Percentiles rank a stretch among this genome's conserved stretches.
phyloP scores from a whole-genome alignment of 1,284 basidiomycete genomes.

The Malassezia caprae region DNA sequence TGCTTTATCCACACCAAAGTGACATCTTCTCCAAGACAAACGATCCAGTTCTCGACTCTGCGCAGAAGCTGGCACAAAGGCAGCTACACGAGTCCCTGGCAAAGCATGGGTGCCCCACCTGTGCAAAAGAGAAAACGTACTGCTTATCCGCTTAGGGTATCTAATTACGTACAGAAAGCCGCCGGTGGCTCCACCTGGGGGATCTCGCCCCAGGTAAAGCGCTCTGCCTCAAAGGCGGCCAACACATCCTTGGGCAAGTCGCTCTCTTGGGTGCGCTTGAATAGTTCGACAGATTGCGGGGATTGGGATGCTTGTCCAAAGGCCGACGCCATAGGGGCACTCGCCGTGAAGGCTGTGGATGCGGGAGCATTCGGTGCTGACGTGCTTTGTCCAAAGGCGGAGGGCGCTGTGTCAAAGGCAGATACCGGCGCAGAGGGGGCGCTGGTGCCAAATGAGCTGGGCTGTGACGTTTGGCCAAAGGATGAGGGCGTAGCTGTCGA shows the following conservation, averaged over 20 bases:
- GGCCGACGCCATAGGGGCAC: background rate
- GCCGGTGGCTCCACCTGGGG: slow-evolving; percentile 16
- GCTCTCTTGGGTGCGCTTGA: background rate
- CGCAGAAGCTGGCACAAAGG: background rate
- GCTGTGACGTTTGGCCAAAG: background rate
- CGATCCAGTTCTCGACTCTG: background rate
- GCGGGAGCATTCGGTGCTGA: background rate
- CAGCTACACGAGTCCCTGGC: background rate
- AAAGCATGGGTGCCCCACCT: slow-evolving; percentile 7
- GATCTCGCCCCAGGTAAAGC: slow-evolving; percentile 10
- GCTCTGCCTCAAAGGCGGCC: slow-evolving; percentile 4
- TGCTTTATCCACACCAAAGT: background rate
- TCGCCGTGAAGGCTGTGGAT: background rate
- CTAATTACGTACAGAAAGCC: slow-evolving; percentile 10
- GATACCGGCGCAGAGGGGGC: background rate
- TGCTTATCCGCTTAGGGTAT: slow-evolving; percentile 1
- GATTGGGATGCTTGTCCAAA: background rate
- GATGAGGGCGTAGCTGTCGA: background rate
- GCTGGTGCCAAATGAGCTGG: background rate
- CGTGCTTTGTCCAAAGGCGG: background rate
- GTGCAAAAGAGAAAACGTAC: background rate
- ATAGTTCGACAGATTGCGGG: background rate
- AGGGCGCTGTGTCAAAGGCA: background rate
- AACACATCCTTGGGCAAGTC: slow-evolving; percentile 10
- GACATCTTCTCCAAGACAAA: background rate